phyloP scores from a whole-genome alignment of 1,139 yeast species.

The Wickerhamomyces sp. region DNA sequence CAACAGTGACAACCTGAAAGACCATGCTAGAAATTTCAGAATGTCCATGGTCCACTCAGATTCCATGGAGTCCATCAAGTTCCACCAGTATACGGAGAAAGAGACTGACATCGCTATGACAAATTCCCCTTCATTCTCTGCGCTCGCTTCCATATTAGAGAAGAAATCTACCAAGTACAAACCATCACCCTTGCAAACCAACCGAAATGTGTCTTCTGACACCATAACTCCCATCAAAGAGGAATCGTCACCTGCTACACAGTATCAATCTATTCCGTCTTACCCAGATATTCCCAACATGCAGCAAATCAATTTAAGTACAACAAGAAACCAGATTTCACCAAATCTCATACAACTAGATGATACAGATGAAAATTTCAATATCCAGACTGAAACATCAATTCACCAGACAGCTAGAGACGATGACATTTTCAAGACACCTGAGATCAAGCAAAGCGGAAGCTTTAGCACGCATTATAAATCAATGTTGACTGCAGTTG shows the following conservation, averaged over 20 bases:
- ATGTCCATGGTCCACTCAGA: slow-evolving; percentile 44
- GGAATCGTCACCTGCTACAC: slow-evolving; percentile 1
- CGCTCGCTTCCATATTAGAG: slow-evolving; percentile 33
- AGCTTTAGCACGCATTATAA: slow-evolving; percentile 9
- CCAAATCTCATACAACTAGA: slow-evolving; percentile 32
- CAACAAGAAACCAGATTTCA: slow-evolving; percentile 13
- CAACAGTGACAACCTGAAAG: slow-evolving; percentile 29
- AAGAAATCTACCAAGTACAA: slow-evolving; percentile 26
- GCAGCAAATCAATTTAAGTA: too few species aligned
- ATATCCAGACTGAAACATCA: not conserved
- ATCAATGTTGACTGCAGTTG: slow-evolving; percentile 11
- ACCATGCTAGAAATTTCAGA: slow-evolving; percentile 45
- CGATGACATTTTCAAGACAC: slow-evolving; percentile 24
- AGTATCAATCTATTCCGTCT: not conserved
- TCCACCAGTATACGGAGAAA: slow-evolving; percentile 7
- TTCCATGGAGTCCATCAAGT: slow-evolving; percentile 33
- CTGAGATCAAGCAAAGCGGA: slow-evolving; percentile 15
- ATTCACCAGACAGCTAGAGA: not conserved
- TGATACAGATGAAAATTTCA: slow-evolving; percentile 13
- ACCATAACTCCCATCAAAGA: slow-evolving; percentile 9
- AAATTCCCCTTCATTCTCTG: slow-evolving; percentile 39
- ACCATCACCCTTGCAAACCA: slow-evolving; percentile 6
- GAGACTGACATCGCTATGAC: slow-evolving; percentile 32
- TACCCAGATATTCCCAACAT: too few species aligned
- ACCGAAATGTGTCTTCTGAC: slow-evolving; percentile 3